Evolutionary conservation across 1,284 basidiomycete genomes (phyloP).

Genomic region (Megacollybia platyphylla): DNA sequence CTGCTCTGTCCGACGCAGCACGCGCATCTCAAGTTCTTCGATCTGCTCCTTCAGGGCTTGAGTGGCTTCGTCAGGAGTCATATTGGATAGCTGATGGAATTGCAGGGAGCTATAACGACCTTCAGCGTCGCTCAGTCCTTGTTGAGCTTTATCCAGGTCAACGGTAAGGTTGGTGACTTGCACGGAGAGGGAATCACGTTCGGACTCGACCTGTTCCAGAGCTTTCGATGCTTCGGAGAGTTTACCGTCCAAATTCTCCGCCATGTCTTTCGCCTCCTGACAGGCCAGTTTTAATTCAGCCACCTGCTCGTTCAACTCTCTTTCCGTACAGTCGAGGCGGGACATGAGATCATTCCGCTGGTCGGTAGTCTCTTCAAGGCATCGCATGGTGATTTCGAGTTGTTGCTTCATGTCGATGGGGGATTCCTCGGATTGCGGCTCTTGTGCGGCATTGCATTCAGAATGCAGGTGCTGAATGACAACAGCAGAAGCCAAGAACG

Average conservation of each 20-base stretch:
- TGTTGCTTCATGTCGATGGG: slow-evolving; percentile 13
- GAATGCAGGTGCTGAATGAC: slow-evolving; percentile 22
- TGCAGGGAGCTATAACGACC: slow-evolving; percentile 45
- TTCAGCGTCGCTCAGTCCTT: slow-evolving; percentile 42
- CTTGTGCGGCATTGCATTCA: slow-evolving; percentile 3
- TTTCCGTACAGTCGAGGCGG: slow-evolving; percentile 17
- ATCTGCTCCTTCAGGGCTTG: slow-evolving; percentile 46
- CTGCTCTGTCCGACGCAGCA: slow-evolving; percentile 52
- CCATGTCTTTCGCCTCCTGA: slow-evolving; percentile 20
- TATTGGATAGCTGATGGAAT: slow-evolving; percentile 45
- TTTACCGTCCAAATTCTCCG: slow-evolving; percentile 26
- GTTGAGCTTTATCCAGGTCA: slow-evolving; percentile 37
- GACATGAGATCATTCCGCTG: slow-evolving; percentile 19
- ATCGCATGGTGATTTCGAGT: slow-evolving; percentile 17
- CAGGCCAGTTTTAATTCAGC: slow-evolving; percentile 18
- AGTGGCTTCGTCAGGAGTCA: slow-evolving; percentile 44
- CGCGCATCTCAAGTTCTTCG: slow-evolving; percentile 46
- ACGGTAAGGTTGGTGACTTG: slow-evolving; percentile 48
- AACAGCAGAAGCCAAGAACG: slow-evolving; percentile 17
- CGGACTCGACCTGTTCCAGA: slow-evolving; percentile 42
- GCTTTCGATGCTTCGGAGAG: slow-evolving; percentile 25
- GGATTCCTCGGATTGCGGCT: neutral
- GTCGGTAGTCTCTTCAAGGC: slow-evolving; percentile 21
- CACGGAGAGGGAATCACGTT: slow-evolving; percentile 47
- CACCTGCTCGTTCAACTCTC: slow-evolving; percentile 16